These are phyloP conservation scores for Apiotrichum akiyoshidainum DNA, from an alignment of 1,284 basidiomycete genomes.

Conservation along the genomic window DNA sequence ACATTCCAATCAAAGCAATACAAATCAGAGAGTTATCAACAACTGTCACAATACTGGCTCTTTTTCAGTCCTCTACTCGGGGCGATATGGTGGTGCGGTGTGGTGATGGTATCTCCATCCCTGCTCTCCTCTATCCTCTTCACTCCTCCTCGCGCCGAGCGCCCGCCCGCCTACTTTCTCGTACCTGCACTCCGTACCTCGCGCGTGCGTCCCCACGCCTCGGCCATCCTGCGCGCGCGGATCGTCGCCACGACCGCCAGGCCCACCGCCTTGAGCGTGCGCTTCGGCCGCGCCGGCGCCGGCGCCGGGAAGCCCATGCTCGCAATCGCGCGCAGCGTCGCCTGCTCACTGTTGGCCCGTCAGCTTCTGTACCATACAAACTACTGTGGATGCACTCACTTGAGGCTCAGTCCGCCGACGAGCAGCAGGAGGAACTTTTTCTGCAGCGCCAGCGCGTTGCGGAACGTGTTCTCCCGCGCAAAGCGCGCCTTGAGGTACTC, in stretches of 20 bases:
- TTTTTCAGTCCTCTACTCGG: background rate
- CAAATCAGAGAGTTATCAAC: background rate
- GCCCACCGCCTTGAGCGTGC: constrained; percentile 61
- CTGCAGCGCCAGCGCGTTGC: constrained; percentile 77
- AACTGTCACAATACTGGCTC: background rate
- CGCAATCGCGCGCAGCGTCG: constrained; percentile 72
- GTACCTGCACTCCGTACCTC: too few relatives aligned
- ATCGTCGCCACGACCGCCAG: constrained; percentile 64
- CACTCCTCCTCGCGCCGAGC: too few relatives aligned
- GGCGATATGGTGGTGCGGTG: too few relatives aligned
- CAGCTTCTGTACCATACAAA: too few relatives aligned
- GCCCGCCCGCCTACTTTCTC: too few relatives aligned
- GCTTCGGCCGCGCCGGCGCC: constrained; percentile 47
- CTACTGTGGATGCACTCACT: constrained; percentile 54
- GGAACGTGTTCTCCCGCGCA: constrained; percentile 75
- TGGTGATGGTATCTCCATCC: too few relatives aligned
- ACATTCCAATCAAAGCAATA: background rate
- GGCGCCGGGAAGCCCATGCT: constrained; percentile 65
- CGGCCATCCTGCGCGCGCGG: constrained; percentile 46
- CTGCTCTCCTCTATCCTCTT: too few relatives aligned
- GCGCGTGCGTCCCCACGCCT: background rate
- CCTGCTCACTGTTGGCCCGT: constrained; percentile 61
- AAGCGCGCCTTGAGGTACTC: constrained; percentile 88
- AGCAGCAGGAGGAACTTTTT: constrained; percentile 65
- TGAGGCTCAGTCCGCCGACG: constrained; percentile 62